Evolutionary conservation across 371 early-diverging fungal genomes (phyloP).

Genomic region (Blakeslea trispora): DNA sequence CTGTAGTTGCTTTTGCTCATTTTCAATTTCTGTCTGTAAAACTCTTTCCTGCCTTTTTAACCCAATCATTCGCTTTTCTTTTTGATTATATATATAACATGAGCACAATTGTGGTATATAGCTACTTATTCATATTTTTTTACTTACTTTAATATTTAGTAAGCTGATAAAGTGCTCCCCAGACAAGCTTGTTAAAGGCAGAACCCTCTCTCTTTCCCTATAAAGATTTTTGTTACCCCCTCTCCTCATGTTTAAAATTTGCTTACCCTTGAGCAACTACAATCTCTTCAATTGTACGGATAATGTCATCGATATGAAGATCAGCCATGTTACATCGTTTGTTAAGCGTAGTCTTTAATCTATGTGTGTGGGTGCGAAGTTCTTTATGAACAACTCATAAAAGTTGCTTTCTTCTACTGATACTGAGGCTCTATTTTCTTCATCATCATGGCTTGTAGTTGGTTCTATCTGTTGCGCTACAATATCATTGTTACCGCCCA

Average conservation of each 20-base stretch:
- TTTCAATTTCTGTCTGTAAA: background rate
- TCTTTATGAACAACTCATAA: background rate
- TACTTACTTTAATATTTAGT: too few species aligned
- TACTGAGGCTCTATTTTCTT: background rate
- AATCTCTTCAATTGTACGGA: too few species aligned
- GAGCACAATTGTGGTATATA: background rate
- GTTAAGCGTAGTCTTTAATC: too few species aligned
- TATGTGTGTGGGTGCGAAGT: too few species aligned
- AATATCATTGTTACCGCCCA: too few species aligned
- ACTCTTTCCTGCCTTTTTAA: background rate
- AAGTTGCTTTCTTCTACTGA: background rate
- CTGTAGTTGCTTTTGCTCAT: background rate
- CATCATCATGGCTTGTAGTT: background rate
- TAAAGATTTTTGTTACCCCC: background rate
- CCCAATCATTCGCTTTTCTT: background rate
- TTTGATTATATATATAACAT: background rate
- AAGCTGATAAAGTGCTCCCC: too few species aligned
- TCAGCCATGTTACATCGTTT: too few species aligned
- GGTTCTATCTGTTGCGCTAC: background rate
- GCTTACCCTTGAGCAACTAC: too few species aligned
- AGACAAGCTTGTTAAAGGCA: too few species aligned
- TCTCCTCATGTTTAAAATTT: too few species aligned
- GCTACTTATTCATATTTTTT: background rate
- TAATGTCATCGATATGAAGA: too few species aligned
- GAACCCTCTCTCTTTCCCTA: too few species aligned